Evolutionary conservation across 768 basidiomycete genomes (phyloP).

Genomic region (Favolaschia claudopus): DNA sequence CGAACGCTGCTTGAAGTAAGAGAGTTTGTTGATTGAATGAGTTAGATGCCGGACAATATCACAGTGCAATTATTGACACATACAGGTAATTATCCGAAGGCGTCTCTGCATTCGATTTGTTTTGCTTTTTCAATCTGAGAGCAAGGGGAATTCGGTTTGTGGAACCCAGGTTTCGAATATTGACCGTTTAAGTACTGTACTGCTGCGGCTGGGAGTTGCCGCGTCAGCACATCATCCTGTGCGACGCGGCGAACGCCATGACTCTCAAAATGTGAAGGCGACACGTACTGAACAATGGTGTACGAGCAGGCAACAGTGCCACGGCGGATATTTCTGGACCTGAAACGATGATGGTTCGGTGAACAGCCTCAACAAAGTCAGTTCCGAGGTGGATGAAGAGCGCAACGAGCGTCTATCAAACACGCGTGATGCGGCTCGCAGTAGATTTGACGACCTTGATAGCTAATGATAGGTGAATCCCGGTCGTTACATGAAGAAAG

Average conservation of each 20-base stretch:
- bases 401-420: too few relatives aligned
- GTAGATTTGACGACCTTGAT: too few relatives aligned
- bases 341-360: constrained; percentile 22
- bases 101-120: constrained; percentile 11
- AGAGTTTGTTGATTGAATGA: neutral
- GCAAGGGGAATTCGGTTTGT: too few relatives aligned
- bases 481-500: neutral
- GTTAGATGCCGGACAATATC: too few relatives aligned
- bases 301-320: neutral
- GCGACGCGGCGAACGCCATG: neutral
- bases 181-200: neutral
- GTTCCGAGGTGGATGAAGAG: neutral
- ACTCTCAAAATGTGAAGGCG: neutral
- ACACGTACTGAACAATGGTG: neutral
- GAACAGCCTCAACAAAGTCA: constrained; percentile 21
- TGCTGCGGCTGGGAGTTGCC: neutral
- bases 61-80: neutral
- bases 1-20: constrained; percentile 18
- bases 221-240: constrained; percentile 4
- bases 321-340: neutral
- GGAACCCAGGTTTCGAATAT: too few relatives aligned
- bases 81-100: constrained; percentile 6
- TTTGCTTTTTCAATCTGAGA: neutral
- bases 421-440: too few relatives aligned
- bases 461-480: neutral